Base-by-base conservation (phyloP, 1,284 basidiomycete genomes). In the Athelia psychrophila region DNA sequence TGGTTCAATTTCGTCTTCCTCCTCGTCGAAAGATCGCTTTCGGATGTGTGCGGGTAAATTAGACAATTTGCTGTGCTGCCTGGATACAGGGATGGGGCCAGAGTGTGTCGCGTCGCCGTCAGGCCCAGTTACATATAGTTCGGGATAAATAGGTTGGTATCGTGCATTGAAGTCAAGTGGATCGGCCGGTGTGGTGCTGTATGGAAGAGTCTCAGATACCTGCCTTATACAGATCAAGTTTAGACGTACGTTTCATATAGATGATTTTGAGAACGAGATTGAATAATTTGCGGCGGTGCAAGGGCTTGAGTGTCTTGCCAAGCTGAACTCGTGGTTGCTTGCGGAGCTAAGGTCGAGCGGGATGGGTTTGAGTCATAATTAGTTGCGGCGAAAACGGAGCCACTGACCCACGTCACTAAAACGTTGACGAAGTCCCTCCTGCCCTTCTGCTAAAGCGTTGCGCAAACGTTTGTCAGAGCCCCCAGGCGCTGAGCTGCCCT, bases 21-120 rank as follows among this genome's bases (percentile, higher is more conserved):
- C 74, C 51, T 65, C 69, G 51, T 75, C 73, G 23, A 71, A 65
- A 12, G 67, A 66, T 53, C 78, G 76, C 64, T 81, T 76, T 54
- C 60, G 54, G 32, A 58, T 44, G 13, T 30, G 27, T 30, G 27
- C 13, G 13, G 38, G 20, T 8, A 42, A 9, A 22, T 42, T 6
- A 16, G n/a, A 42, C 55, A 50, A 50, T 60, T 58, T 38, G 47
- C 53, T 59, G 57, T 67, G 48, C 57, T 61, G 38, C 54, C 66
- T 46, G 59, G 49, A 58, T 13, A 57, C 40, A 20, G 53, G 48
- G 38, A 51, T 69, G 52, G 53, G 64, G 50, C 60, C 22, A 25
- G 49, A 12, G 18, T 20, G 25, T 13, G 10, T 30, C 5, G 27
- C 10, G 24, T 51, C 19, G 24, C 24, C n/a, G 44, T 57, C 54